Evolutionary conservation across 768 basidiomycete genomes (phyloP).

Genomic region (Trametes elegans): DNA sequence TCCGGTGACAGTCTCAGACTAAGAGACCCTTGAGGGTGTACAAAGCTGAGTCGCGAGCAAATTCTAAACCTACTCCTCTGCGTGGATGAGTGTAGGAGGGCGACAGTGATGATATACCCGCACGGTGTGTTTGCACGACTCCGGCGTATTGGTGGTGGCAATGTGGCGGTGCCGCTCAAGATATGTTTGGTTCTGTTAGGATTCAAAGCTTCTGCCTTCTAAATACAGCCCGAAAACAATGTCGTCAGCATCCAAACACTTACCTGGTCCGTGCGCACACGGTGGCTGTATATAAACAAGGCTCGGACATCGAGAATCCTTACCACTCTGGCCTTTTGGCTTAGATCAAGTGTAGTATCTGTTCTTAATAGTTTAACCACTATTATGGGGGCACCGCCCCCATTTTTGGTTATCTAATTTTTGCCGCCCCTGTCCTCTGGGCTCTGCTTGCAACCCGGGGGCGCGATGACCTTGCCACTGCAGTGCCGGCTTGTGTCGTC

Average conservation of each 20-base stretch:
- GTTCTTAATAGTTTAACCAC: conserved; percentile 57
- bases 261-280: conserved; percentile 14
- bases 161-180: no score
- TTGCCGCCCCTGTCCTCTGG: conserved; percentile 31
- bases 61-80: no score
- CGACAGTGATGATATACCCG: no score
- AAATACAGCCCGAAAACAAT: not conserved
- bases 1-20: no score
- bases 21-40: no score
- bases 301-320: conserved; percentile 20
- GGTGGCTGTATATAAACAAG: conserved; percentile 1
- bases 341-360: conserved; percentile 81
- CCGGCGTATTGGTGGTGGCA: no score
- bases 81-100: no score
- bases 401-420: conserved; percentile 36
- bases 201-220: conserved; percentile 4
- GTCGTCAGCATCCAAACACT: not conserved
- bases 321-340: conserved; percentile 63
- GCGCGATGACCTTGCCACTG: conserved; percentile 33
- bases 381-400: conserved; percentile 37
- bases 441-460: conserved; percentile 33
- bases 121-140: no score
- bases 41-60: no score
- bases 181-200: conserved; percentile 3
- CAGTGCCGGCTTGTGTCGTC: conserved; percentile 34